Percentiles rank a stretch among this genome's conserved stretches.
phyloP scores from a whole-genome alignment of 2,329 filamentous ascomycete genomes.

The Stemphylium vesicarium region DNA sequence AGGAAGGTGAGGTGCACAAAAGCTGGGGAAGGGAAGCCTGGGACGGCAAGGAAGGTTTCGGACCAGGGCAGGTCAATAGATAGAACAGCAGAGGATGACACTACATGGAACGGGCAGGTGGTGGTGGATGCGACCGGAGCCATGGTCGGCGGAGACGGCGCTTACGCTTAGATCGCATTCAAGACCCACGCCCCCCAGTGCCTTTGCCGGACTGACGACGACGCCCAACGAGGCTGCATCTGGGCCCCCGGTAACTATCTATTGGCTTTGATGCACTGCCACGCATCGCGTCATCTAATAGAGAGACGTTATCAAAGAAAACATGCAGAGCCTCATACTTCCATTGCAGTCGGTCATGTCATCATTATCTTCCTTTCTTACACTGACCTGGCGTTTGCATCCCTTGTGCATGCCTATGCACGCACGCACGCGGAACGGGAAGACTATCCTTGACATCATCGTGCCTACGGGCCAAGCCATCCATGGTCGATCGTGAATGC shows the following conservation, averaged over 20 bases:
- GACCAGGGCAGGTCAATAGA: background rate
- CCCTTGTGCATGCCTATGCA: background rate
- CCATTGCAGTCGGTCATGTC: too few relatives aligned
- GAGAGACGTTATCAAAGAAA: too few relatives aligned
- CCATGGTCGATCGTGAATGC: background rate
- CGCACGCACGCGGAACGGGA: background rate
- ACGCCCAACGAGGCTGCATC: constrained; percentile 16
- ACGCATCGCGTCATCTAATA: background rate
- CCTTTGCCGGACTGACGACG: constrained; percentile 6
- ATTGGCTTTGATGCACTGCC: background rate
- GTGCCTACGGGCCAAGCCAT: constrained; percentile 5
- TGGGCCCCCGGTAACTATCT: background rate
- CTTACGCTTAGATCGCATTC: constrained; percentile 21
- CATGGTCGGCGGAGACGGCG: constrained; percentile 16
- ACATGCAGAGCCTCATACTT: too few relatives aligned
- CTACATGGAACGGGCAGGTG: constrained; percentile 24
- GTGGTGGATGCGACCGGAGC: constrained; percentile 17
- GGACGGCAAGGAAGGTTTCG: background rate
- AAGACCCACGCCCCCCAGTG: constrained; percentile 8
- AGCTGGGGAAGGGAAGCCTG: background rate
- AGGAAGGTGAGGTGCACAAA: background rate
- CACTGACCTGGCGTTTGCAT: background rate
- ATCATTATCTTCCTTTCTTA: too few relatives aligned
- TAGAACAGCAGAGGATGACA: constrained; percentile 8
- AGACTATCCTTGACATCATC: constrained; percentile 16